Base-by-base conservation (phyloP, 2,329 filamentous ascomycete genomes). In the Aspergillus fischeri region DNA sequence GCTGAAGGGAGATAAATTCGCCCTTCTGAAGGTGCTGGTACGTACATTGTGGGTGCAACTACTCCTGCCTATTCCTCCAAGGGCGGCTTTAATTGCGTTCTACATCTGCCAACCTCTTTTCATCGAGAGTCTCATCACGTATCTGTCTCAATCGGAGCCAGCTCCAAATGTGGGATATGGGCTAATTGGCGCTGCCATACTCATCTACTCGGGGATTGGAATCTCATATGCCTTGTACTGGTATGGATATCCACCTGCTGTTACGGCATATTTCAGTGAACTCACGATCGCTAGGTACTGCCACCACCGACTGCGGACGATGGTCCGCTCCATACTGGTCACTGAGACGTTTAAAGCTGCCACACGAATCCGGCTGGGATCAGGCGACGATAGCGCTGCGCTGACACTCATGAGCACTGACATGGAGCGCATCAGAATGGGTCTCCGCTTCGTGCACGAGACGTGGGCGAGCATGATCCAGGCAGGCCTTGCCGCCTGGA, bases 61-160 rank as follows among this genome's bases (percentile, higher is more conserved):
- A 24, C 45, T 70, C 28, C 53, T 66, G 56, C 56, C 65, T 20
- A 53, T 65, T 55, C 21, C 60, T 55, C 63, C 70, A 6, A 62
- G 69, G 9, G 48, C 70, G 1, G 61, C 61, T 1, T 28, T 66
- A 3, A 32, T 70, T 27, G 69, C 59, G 7, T 70, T 72, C 48
- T 65, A 56, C 0, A 63, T 69, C 28, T 60, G 60, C 51, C 73
- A 67, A 54, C 65, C 63, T 5, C 61, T 66, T 28, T 66, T 67
- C 50, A 66, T 69, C 29, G 60, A 66, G 49, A 57, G 49, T 1
- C 55, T 70, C 8, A 41, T 69, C 41, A 61, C 28, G 8, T 49
- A 56, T 38, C 51, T 59, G 29, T 50, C 53, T 8, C 38, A 45
- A 9, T 29, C 45, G 3, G 53, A 58, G 32, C 58, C 55, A 0